Evolutionary conservation across 192 early-diverging fungal species (phyloP).

Genomic region (Coemansia sp.): DNA sequence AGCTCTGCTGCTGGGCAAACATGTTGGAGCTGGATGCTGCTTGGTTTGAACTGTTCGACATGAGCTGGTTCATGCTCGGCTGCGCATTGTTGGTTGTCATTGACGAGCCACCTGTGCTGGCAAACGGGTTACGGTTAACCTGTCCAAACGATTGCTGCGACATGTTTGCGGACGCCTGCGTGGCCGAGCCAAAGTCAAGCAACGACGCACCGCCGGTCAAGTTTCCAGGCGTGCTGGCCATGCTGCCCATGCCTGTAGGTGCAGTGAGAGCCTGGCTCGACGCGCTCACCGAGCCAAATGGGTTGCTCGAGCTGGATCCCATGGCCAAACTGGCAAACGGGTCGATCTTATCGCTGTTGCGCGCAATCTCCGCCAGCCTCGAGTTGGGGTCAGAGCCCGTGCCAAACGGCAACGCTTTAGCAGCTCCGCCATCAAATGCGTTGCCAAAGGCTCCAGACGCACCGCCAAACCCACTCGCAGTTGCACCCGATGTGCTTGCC

Average conservation of each 20-base stretch:
- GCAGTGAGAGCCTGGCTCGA: conserved; percentile 12
- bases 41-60: conserved; percentile 21
- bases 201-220: conserved; percentile 29
- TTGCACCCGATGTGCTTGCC: conserved; percentile 4
- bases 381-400: conserved; percentile 45
- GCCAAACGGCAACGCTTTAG: conserved; percentile 48
- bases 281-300: conserved; percentile 24
- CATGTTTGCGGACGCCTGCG: conserved; percentile 22
- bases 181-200: conserved; percentile 39
- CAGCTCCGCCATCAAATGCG: conserved; percentile 56
- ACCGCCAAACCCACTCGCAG: conserved; percentile 27
- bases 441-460: conserved; percentile 47
- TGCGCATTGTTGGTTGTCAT: conserved; percentile 8
- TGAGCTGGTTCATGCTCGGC: conserved; percentile 52
- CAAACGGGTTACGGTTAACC: conserved; percentile 54
- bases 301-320: conserved; percentile 32
- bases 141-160: conserved; percentile 47
- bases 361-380: conserved; percentile 55
- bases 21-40: background rate
- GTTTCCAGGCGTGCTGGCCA: conserved; percentile 7
- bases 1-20: conserved; percentile 35
- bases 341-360: conserved; percentile 58
- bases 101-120: conserved; percentile 5
- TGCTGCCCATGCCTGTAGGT: background rate
- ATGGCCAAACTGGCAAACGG: conserved; percentile 60